These are phyloP conservation scores for Cordyceps javanica DNA, from an alignment of 2,329 filamentous ascomycete species.

Conservation along the genomic window DNA sequence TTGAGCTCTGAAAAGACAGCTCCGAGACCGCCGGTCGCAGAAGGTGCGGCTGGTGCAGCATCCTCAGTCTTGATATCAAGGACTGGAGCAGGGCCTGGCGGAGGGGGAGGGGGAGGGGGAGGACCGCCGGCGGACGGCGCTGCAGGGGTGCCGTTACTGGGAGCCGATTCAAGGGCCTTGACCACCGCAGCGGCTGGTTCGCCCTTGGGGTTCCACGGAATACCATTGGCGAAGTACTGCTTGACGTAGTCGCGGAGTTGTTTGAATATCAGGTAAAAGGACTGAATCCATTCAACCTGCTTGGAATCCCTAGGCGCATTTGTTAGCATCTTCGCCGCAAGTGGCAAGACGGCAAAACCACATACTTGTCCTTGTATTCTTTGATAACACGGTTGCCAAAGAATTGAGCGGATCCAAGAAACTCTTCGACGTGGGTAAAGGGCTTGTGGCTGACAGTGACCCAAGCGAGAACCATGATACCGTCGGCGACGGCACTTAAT, in stretches of 20 bases:
- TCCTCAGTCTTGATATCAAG: constrained; percentile 49
- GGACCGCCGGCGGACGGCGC: constrained; percentile 45
- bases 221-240: constrained; percentile 69
- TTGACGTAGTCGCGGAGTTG: constrained; percentile 79
- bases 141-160: constrained; percentile 33
- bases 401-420: constrained; percentile 78
- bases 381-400: constrained; percentile 92
- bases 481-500: constrained; percentile 80
- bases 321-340: background rate
- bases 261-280: constrained; percentile 88
- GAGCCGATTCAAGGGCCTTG: constrained; percentile 45
- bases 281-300: constrained; percentile 82
- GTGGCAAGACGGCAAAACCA: too few species aligned
- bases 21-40: constrained; percentile 58
- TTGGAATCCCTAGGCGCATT: constrained; percentile 56
- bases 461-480: constrained; percentile 86
- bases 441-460: constrained; percentile 79
- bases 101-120: constrained; percentile 54
- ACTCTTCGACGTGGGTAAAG: constrained; percentile 77
- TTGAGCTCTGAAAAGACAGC: constrained; percentile 93
- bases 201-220: constrained; percentile 80
- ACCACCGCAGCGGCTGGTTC: constrained; percentile 63
- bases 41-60: constrained; percentile 24
- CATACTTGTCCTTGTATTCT: constrained; percentile 69
- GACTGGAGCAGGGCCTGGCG: constrained; percentile 62